Conservation (phyloP, 1,284 basidiomycete genomes). For the Ceratobasidium sp. region DNA sequence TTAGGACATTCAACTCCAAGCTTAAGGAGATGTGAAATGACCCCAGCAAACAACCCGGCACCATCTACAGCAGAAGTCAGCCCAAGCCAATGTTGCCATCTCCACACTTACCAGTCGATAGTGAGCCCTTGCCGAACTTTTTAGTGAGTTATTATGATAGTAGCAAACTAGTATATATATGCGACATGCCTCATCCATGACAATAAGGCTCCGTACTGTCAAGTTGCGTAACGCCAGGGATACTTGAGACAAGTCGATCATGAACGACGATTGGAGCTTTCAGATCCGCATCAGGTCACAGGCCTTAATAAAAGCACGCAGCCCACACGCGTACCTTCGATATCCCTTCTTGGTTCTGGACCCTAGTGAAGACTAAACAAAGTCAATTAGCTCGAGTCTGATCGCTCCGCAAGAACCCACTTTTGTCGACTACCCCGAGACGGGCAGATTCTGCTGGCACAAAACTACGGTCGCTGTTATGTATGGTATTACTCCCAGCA, state of each 20-base stretch:
- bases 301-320: not conserved
- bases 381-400: constrained; percentile 23
- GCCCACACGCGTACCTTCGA: constrained; percentile 73
- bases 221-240: constrained; percentile 88
- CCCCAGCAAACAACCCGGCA: constrained; percentile 88
- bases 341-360: constrained; percentile 91
- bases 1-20: constrained; percentile 74
- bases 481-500: not conserved
- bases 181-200: constrained; percentile 77
- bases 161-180: constrained; percentile 20
- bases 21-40: constrained; percentile 77
- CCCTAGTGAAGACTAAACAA: constrained; percentile 85
- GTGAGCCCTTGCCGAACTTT: constrained; percentile 83
- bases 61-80: constrained; percentile 77
- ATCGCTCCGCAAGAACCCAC: constrained; percentile 60
- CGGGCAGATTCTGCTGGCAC: constrained; percentile 87
- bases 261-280: constrained; percentile 92
- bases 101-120: constrained; percentile 73
- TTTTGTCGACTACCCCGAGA: constrained; percentile 91
- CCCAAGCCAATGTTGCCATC: constrained; percentile 32
- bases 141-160: not conserved
- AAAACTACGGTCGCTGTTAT: constrained; percentile 67
- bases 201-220: constrained; percentile 81
- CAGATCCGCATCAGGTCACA: not conserved
- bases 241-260: constrained; percentile 96